phyloP scores from a whole-genome alignment of 805 yeast genomes.

The Ogataea trehaloabstinens region DNA sequence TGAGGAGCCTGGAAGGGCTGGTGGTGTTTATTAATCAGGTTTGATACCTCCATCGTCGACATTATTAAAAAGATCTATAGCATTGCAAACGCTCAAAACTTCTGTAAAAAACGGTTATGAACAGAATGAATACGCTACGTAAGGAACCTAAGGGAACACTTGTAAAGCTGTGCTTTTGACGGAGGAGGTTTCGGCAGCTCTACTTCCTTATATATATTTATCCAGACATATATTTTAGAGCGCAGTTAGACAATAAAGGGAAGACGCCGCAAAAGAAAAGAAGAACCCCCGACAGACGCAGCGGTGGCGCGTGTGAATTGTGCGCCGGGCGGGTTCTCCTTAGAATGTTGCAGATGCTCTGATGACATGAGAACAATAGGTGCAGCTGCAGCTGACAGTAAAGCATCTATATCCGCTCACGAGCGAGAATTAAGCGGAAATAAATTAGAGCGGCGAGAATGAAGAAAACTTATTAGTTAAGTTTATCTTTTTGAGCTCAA shows the following conservation, averaged over 20 bases:
- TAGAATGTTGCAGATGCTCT: background rate
- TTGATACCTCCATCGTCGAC: conserved; percentile 19
- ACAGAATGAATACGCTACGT: too few relatives aligned
- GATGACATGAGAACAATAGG: background rate
- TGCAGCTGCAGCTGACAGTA: background rate
- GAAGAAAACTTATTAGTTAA: too few relatives aligned
- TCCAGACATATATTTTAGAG: background rate
- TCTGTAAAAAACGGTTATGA: too few relatives aligned
- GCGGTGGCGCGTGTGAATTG: background rate
- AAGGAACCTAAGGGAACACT: too few relatives aligned
- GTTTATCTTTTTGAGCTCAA: too few relatives aligned
- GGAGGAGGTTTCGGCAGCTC: too few relatives aligned
- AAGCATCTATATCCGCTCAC: background rate
- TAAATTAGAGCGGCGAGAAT: background rate
- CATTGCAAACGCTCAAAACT: background rate
- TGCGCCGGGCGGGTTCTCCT: background rate
- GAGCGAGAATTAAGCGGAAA: background rate
- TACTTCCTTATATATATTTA: background rate
- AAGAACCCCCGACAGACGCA: background rate
- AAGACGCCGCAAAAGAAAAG: conserved; percentile 1
- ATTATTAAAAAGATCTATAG: background rate
- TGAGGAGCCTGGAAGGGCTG: conserved; percentile 5
- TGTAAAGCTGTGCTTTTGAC: too few relatives aligned
- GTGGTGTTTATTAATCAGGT: conserved; percentile 15
- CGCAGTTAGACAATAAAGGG: background rate